Percentiles rank a stretch among this genome's conserved stretches.
Conservation (phyloP, 352 stramenopile species). For the Globisporangium takayamanum region DNA sequence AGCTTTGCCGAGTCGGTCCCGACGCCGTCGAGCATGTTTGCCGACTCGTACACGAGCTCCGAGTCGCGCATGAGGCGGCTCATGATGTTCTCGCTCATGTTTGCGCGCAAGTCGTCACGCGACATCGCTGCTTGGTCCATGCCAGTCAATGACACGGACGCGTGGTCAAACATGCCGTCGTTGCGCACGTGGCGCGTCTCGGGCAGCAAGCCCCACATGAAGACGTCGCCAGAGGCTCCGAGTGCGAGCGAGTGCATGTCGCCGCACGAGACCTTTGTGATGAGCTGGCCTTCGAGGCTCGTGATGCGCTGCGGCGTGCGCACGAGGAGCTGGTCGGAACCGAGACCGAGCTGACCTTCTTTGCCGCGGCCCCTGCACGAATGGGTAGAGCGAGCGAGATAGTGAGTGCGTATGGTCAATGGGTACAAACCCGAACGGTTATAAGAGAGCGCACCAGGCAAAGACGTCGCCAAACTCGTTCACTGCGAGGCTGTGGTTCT, state of each 20-base stretch:
- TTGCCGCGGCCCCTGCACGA: constrained; percentile 45
- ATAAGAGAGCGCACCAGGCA: constrained; percentile 33
- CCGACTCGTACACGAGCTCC: constrained; percentile 57
- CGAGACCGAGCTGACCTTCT: constrained; percentile 62
- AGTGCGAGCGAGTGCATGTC: constrained; percentile 72
- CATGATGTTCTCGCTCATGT: constrained; percentile 52
- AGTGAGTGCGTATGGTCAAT: neutral
- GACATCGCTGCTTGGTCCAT: constrained; percentile 22
- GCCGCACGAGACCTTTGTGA: constrained; percentile 66
- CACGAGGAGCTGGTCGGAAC: constrained; percentile 23
- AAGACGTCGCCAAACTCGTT: constrained; percentile 83
- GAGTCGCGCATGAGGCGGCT: constrained; percentile 52
- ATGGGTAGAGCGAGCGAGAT: too few relatives aligned
- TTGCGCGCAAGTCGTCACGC: constrained; percentile 16
- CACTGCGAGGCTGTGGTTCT: constrained; percentile 66
- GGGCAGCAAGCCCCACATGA: constrained; percentile 71
- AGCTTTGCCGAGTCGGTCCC: constrained; percentile 16
- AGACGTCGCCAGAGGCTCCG: constrained; percentile 48
- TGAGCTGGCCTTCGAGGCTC: constrained; percentile 48
- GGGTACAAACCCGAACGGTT: neutral
- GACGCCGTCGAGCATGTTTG: constrained; percentile 20
- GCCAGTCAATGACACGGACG: constrained; percentile 49
- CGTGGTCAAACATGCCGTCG: constrained; percentile 43
- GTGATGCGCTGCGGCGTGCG: constrained; percentile 36
- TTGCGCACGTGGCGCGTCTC: constrained; percentile 40